Conservation (phyloP, 176 grass and related monocot species). For the Aegilops bicornis region DNA sequence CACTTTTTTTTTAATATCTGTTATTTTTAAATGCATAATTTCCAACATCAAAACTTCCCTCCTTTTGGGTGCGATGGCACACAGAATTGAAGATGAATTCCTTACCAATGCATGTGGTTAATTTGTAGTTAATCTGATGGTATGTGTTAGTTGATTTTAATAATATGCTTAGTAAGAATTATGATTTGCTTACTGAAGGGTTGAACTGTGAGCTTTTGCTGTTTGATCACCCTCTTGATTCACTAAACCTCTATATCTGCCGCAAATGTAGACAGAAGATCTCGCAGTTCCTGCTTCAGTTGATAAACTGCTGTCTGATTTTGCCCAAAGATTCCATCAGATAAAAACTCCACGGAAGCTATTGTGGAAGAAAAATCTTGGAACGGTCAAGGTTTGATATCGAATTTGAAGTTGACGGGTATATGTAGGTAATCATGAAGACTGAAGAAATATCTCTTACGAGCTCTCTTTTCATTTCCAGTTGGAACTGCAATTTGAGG, state of each 20-base stretch:
- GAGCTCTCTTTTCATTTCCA: conserved; percentile 34
- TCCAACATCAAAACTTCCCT: background rate
- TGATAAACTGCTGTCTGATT: conserved; percentile 77
- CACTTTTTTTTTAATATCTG: background rate
- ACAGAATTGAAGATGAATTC: background rate
- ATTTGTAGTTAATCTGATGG: background rate
- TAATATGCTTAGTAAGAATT: background rate
- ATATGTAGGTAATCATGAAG: background rate
- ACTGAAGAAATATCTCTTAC: background rate
- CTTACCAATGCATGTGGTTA: background rate
- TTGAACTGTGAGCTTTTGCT: background rate
- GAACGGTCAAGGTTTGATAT: conserved; percentile 84
- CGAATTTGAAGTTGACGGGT: conserved; percentile 15
- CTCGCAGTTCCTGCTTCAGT: conserved; percentile 74
- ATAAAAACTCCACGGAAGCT: conserved; percentile 97
- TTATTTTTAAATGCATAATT: background rate
- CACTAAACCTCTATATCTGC: conserved; percentile 3
- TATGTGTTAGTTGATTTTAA: background rate
- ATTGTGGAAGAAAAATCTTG: conserved; percentile 98
- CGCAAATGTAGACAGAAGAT: conserved; percentile 70
- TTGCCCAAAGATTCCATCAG: conserved; percentile 90
- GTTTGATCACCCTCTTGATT: conserved; percentile 13
- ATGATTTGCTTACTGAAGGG: background rate
- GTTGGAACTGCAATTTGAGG: conserved; percentile 96
- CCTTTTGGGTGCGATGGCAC: background rate